These are phyloP conservation scores for Wickerhamomyces mucosus DNA, from an alignment of 805 yeast genomes.

Conservation along the genomic window DNA sequence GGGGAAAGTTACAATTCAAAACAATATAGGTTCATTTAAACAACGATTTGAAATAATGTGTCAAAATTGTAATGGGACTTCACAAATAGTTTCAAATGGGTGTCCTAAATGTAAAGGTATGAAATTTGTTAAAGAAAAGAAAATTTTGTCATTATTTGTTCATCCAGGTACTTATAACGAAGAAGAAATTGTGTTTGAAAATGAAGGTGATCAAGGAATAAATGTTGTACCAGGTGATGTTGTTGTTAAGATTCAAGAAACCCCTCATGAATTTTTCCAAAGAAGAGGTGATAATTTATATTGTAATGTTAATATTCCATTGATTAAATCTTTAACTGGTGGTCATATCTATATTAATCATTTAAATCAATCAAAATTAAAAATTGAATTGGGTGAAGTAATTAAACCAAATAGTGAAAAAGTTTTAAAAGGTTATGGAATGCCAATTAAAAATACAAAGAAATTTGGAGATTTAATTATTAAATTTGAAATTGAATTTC, in stretches of 20 bases:
- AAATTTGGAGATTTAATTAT: slow-evolving; percentile 46
- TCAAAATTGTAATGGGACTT: slow-evolving; percentile 33
- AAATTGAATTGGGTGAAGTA: slow-evolving; percentile 43
- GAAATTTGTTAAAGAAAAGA: slow-evolving; percentile 37
- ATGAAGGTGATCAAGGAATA: slow-evolving; percentile 58
- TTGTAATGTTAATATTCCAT: slow-evolving; percentile 35
- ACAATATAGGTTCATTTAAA: slow-evolving; percentile 34
- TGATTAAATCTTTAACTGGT: slow-evolving; percentile 49
- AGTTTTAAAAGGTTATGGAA: slow-evolving; percentile 42
- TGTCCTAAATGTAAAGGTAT: slow-evolving; percentile 36
- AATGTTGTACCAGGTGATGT: slow-evolving; percentile 60
- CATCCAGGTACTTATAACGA: slow-evolving; percentile 48
- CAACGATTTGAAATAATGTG: slow-evolving; percentile 37
- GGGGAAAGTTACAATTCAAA: slow-evolving; percentile 31
- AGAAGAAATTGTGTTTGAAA: slow-evolving; percentile 40
- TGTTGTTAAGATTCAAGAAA: slow-evolving; percentile 40
- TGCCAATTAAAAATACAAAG: slow-evolving; percentile 36
- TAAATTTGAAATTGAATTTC: slow-evolving; percentile 51
- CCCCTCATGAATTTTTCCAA: slow-evolving; percentile 24
- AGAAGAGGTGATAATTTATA: slow-evolving; percentile 37
- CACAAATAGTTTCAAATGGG: slow-evolving; percentile 24
- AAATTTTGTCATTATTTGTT: slow-evolving; percentile 41
- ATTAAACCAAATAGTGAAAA: slow-evolving; percentile 40
- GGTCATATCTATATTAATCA: slow-evolving; percentile 34
- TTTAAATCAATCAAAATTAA: slow-evolving; percentile 26